Evolutionary conservation across 2,329 filamentous ascomycete species (phyloP), one percentile per base, ranked within the genome.

Genomic region (Calcarisporium arbuscula): DNA sequence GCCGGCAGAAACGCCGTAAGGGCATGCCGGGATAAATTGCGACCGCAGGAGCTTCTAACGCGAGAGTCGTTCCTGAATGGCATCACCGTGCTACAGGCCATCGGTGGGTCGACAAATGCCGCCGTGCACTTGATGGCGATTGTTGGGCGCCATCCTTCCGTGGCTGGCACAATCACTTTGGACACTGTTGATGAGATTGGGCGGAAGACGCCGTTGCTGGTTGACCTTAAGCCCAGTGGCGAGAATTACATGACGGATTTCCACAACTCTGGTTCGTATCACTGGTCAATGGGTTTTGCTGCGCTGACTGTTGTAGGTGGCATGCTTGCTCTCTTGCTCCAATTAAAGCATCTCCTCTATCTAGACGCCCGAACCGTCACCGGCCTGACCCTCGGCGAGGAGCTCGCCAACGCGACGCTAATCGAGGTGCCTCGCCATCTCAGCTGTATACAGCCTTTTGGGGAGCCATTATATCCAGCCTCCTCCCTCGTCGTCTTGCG

Each of bases 211-310:
- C 87, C 87, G 0, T 78, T 92, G 50, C 74, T 94, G 26, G 84
- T 89, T 2, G 83, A 94, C 52, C 68, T 94, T 14, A 86, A 89
- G n/a, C 89, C 89, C 0, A 85, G 77, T 40, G 89, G 89, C 2
- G 80, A 83, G 35, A 89, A 87, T 53, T 84, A 88, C 56, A 94
- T 95, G 80, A 85, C 82, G 5, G 88, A 95, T 52, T 79, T 95
- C 26, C 92, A 92, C 58, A 82, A 88, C 39, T 82, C 92, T 15
- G 52, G 48, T 44, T 12, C 9, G 42, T 35, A 14, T 2, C 9
- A 11, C 3, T 6, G 6, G n/a, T n/a, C n/a, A n/a, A n/a, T n/a
- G n/a, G n/a, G n/a, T n/a, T n/a, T n/a, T n/a, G n/a, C n/a, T n/a
- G n/a, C n/a, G n/a, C n/a, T n/a, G n/a, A n/a, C n/a, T n/a, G n/a